Evolutionary conservation across 2,329 filamentous ascomycete species (phyloP).

Genomic region (Huntiella moniliformis): DNA sequence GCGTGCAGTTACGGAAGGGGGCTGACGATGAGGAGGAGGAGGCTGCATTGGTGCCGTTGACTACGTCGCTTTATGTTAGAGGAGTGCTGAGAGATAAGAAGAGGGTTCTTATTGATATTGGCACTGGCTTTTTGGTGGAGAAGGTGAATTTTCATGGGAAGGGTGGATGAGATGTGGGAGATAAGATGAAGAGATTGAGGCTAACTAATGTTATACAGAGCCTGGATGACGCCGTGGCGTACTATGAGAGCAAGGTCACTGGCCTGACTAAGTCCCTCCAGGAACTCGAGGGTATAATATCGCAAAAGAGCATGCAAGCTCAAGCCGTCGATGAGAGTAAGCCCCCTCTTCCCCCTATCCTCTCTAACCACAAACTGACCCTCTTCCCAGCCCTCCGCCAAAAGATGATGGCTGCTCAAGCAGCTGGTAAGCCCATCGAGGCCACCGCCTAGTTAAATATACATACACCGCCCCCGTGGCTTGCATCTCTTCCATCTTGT

Average conservation of each 20-base stretch:
- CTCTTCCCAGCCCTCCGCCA: constrained; percentile 20
- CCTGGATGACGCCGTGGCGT: constrained; percentile 32
- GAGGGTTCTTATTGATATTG: constrained; percentile 75
- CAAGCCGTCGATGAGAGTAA: constrained; percentile 77
- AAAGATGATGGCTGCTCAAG: constrained; percentile 18
- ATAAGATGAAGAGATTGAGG: not conserved
- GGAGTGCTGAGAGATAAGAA: constrained; percentile 58
- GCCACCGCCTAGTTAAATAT: not conserved
- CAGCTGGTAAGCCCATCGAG: constrained; percentile 1
- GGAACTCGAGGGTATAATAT: constrained; percentile 37
- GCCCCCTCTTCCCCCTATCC: not conserved
- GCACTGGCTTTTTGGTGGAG: constrained; percentile 86
- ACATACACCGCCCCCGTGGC: not conserved
- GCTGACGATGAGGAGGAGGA: constrained; percentile 20
- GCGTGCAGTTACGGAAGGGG: constrained; percentile 35
- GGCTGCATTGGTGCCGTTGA: constrained; percentile 75
- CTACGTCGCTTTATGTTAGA: constrained; percentile 83
- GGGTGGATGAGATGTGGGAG: not conserved
- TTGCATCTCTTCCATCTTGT: no score
- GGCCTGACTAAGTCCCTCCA: constrained; percentile 34
- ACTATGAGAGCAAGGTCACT: constrained; percentile 37
- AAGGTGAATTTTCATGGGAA: constrained; percentile 38
- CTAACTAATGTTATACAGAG: constrained; percentile 20
- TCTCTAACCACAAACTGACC: constrained; percentile 8
- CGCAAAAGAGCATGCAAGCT: constrained; percentile 64